Conservation (phyloP, 176 grass and related monocot genomes). For the Zoysia pacifica region DNA sequence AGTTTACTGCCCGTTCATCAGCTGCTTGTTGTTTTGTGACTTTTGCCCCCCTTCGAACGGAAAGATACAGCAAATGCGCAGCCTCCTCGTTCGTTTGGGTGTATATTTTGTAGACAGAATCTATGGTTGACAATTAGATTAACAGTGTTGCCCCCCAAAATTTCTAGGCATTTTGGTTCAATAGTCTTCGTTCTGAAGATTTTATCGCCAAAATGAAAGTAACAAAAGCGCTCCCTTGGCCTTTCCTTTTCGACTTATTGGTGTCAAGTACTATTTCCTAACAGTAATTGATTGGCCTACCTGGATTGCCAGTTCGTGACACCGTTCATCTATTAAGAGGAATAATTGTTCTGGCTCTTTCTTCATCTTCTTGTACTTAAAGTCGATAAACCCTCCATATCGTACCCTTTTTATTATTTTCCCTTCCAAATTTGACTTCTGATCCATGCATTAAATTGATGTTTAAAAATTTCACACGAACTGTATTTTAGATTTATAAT, state of each 20-base stretch:
- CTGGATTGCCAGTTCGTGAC: constrained; percentile 4
- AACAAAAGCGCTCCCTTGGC: constrained; percentile 15
- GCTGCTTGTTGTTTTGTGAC: not conserved
- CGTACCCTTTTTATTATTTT: not conserved
- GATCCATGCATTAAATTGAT: not conserved
- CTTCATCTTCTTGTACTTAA: constrained; percentile 28
- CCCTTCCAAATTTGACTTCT: not conserved
- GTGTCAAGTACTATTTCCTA: too few relatives aligned
- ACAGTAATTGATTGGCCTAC: not conserved
- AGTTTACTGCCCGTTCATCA: not conserved
- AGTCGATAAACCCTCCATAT: not conserved
- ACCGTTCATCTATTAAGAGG: constrained; percentile 25
- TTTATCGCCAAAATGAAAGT: not conserved
- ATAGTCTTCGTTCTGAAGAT: not conserved
- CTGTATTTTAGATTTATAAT: not conserved
- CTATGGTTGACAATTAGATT: not conserved
- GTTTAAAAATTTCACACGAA: not conserved
- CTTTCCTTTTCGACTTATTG: not conserved
- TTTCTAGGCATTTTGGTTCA: too few relatives aligned
- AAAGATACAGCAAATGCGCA: constrained; percentile 15
- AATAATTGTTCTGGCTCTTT: constrained; percentile 37
- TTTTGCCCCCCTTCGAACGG: not conserved
- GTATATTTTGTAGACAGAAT: not conserved
- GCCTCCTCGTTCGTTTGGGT: not conserved
- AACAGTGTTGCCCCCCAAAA: not conserved